A percentile compares a stretch with the other conserved stretches of the same genome.
These are phyloP conservation scores for Aschersonia sp. DNA, from an alignment of 2,329 filamentous ascomycete genomes.

Conservation along the genomic window DNA sequence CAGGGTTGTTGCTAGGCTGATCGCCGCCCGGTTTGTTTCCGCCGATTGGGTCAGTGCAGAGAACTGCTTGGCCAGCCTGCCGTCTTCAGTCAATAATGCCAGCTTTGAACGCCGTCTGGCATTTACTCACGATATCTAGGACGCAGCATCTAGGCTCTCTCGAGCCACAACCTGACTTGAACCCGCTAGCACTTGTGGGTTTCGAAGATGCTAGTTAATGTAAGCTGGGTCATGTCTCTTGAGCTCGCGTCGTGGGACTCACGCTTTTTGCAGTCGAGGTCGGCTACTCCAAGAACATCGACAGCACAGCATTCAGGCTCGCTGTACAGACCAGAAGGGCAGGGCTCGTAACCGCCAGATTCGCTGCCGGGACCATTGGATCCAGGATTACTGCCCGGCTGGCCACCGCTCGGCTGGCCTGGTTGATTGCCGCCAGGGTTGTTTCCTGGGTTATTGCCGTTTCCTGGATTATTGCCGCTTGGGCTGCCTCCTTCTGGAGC, in stretches of 20 bases:
- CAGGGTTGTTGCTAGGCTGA: not conserved
- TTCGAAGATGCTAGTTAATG: not conserved
- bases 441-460: not conserved
- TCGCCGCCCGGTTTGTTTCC: not conserved
- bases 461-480: not conserved
- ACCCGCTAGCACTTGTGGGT: not conserved
- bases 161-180: not conserved
- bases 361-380: not conserved
- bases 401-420: not conserved
- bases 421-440: not conserved
- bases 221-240: not conserved
- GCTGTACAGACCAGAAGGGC: slow-evolving; percentile 3
- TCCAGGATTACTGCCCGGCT: not conserved
- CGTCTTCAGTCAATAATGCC: not conserved
- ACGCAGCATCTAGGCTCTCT: not conserved
- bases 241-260: not conserved
- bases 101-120: not conserved
- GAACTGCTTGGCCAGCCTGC: not conserved
- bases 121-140: not conserved
- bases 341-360: not conserved
- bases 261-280: slow-evolving; percentile 5
- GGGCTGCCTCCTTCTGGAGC: not conserved
- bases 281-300: slow-evolving; percentile 2
- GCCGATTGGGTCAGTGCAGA: not conserved
- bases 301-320: slow-evolving; percentile 6